Conservation (phyloP, 768 basidiomycete genomes). For the Suillus americanus region DNA sequence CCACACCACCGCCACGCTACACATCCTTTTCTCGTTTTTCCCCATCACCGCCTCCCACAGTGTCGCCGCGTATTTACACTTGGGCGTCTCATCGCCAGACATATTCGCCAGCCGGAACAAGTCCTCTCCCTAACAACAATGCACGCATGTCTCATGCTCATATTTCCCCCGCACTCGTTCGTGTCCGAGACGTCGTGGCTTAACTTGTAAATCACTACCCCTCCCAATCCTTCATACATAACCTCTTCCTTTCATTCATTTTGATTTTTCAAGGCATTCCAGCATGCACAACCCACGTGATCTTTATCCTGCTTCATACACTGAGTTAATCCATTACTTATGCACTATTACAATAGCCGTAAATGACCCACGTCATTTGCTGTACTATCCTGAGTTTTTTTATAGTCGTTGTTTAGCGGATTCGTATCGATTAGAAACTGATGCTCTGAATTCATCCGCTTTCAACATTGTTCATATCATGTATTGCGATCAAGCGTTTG, state of each 20-base stretch:
- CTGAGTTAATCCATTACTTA: slow-evolving; percentile 37
- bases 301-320: slow-evolving; percentile 21
- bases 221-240: slow-evolving; percentile 14
- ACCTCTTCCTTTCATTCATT: slow-evolving; percentile 6
- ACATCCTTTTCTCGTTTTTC: slow-evolving; percentile 20
- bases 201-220: slow-evolving; percentile 8
- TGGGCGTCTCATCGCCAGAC: slow-evolving; percentile 43
- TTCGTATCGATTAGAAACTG: slow-evolving; percentile 32
- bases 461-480: slow-evolving; percentile 34
- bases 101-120: slow-evolving; percentile 36
- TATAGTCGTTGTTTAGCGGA: slow-evolving; percentile 32
- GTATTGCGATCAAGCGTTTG: not conserved
- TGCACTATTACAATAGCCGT: slow-evolving; percentile 30
- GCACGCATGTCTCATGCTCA: slow-evolving; percentile 62
- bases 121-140: slow-evolving; percentile 55
- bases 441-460: slow-evolving; percentile 34
- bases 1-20: slow-evolving; percentile 33
- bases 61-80: slow-evolving; percentile 56
- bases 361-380: slow-evolving; percentile 25
- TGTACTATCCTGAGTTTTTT: slow-evolving; percentile 32
- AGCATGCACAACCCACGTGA: slow-evolving; percentile 18
- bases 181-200: slow-evolving; percentile 40
- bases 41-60: slow-evolving; percentile 57
- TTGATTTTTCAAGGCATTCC: slow-evolving; percentile 14
- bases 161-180: slow-evolving; percentile 47